Percentiles rank a stretch among this genome's conserved stretches.
These are phyloP conservation scores for Deuterostichococcus epilithicus DNA, from an alignment of 139 green algal species.

Conservation along the genomic window DNA sequence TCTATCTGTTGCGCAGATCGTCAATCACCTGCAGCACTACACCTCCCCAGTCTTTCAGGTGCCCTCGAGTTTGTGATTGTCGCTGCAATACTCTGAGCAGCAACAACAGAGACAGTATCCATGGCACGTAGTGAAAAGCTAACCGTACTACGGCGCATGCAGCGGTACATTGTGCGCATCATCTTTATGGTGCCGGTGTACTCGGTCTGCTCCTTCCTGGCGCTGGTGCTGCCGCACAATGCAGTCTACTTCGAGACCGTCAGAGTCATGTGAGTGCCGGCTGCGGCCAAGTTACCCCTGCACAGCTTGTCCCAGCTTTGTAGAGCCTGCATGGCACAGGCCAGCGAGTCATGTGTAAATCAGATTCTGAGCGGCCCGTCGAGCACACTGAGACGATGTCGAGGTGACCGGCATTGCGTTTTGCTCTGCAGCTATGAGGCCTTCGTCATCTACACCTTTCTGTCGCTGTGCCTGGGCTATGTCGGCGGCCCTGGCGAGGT, in stretches of 20 bases:
- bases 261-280: slow-evolving; percentile 70
- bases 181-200: slow-evolving; percentile 98
- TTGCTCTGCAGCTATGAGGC: slow-evolving; percentile 81
- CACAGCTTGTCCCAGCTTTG: too few relatives aligned
- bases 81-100: not conserved
- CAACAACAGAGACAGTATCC: too few relatives aligned
- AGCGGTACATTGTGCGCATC: slow-evolving; percentile 97
- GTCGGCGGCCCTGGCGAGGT: slow-evolving; percentile 91
- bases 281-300: too few relatives aligned
- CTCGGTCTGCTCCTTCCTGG: slow-evolving; percentile 71
- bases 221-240: slow-evolving; percentile 58
- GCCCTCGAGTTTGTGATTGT: not conserved
- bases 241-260: slow-evolving; percentile 90
- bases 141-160: slow-evolving; percentile 11
- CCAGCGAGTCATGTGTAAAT: too few relatives aligned
- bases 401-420: slow-evolving; percentile 1
- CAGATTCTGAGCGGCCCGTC: not conserved
- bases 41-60: slow-evolving; percentile 87
- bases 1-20: slow-evolving; percentile 66
- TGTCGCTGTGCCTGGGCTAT: slow-evolving; percentile 89
- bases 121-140: not conserved
- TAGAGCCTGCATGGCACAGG: too few relatives aligned
- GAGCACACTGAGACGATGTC: not conserved
- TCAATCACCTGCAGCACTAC: slow-evolving; percentile 86
- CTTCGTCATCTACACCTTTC: slow-evolving; percentile 98